A percentile compares a stretch with the other conserved stretches of the same genome.
phyloP scores from a whole-genome alignment of 75 land plant species.

The Isoetes taiwanensis region DNA sequence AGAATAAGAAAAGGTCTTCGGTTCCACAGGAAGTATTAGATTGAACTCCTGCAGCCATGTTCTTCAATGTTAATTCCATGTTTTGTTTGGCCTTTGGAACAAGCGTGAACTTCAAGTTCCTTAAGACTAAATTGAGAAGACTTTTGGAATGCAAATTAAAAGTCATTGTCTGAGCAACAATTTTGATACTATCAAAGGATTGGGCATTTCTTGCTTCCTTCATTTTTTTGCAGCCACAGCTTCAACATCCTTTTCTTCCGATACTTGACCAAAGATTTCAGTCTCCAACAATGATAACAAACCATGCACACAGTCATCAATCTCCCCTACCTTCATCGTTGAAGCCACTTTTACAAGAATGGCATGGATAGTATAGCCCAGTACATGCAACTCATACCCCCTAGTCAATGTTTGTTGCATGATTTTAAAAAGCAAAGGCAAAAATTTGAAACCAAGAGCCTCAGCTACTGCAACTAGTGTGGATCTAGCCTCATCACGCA shows the following conservation, averaged over 20 bases:
- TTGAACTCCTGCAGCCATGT: constrained; percentile 63
- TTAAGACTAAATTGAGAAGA: constrained; percentile 38
- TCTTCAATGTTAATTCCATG: constrained; percentile 43
- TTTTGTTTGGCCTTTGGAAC: constrained; percentile 45
- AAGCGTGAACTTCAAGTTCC: constrained; percentile 37
- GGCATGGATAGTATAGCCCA: constrained; percentile 74
- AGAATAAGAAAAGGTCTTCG: constrained; percentile 53
- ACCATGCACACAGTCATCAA: constrained; percentile 73
- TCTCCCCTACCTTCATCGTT: constrained; percentile 26
- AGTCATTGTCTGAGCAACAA: constrained; percentile 56
- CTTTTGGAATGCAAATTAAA: constrained; percentile 46
- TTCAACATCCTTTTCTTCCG: constrained; percentile 82
- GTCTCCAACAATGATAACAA: constrained; percentile 46
- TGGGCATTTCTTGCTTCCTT: constrained; percentile 62
- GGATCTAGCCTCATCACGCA: constrained; percentile 76
- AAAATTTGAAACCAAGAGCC: constrained; percentile 57
- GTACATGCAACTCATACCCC: constrained; percentile 87
- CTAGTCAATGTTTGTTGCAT: constrained; percentile 49
- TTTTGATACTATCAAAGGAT: constrained; percentile 69
- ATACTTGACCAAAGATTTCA: constrained; percentile 80
- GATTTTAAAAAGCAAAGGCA: constrained; percentile 44
- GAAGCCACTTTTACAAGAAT: constrained; percentile 36
- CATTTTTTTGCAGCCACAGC: constrained; percentile 90
- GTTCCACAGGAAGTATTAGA: constrained; percentile 46
- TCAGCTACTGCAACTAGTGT: constrained; percentile 59